Evolutionary conservation across 2,329 filamentous ascomycete genomes (phyloP).

Genomic region (Trichophyton benhamiae): DNA sequence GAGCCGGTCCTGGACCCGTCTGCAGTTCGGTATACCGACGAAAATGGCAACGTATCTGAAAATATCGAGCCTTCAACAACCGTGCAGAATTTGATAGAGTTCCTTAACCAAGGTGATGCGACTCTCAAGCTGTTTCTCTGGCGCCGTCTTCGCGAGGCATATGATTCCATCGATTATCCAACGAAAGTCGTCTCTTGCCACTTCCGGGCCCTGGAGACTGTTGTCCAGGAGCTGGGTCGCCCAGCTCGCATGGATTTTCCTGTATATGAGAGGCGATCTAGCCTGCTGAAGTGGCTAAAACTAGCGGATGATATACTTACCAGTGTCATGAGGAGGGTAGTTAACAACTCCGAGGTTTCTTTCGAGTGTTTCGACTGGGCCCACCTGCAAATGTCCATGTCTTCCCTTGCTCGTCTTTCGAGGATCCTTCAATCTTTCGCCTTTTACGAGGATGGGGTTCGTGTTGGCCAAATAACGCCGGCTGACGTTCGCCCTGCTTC

Average conservation of each 20-base stretch:
- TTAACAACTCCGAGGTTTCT: conserved; percentile 50
- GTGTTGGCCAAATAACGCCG: conserved; percentile 56
- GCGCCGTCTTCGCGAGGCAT: conserved; percentile 82
- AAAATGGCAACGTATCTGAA: not conserved
- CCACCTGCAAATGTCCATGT: conserved; percentile 61
- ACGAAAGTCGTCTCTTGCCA: conserved; percentile 84
- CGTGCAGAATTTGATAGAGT: conserved; percentile 66
- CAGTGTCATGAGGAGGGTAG: conserved; percentile 55
- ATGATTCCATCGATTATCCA: conserved; percentile 67
- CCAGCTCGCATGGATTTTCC: conserved; percentile 44
- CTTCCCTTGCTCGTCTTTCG: conserved; percentile 57
- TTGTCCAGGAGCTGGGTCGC: conserved; percentile 57
- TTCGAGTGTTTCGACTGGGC: conserved; percentile 77
- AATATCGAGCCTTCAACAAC: not conserved
- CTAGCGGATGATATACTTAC: conserved; percentile 65
- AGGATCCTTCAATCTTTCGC: conserved; percentile 68
- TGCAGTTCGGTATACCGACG: conserved; percentile 20
- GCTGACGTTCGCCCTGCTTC: conserved; percentile 44
- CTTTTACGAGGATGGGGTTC: conserved; percentile 74
- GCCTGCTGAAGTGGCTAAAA: conserved; percentile 64
- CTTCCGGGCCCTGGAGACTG: conserved; percentile 71
- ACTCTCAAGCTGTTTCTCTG: conserved; percentile 78
- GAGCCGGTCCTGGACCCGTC: conserved; percentile 77
- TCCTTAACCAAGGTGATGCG: conserved; percentile 67
- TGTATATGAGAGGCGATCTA: conserved; percentile 52